Evolutionary conservation across 2,329 filamentous ascomycete species (phyloP).

Genomic region (Neopestalotiopsis sp.): DNA sequence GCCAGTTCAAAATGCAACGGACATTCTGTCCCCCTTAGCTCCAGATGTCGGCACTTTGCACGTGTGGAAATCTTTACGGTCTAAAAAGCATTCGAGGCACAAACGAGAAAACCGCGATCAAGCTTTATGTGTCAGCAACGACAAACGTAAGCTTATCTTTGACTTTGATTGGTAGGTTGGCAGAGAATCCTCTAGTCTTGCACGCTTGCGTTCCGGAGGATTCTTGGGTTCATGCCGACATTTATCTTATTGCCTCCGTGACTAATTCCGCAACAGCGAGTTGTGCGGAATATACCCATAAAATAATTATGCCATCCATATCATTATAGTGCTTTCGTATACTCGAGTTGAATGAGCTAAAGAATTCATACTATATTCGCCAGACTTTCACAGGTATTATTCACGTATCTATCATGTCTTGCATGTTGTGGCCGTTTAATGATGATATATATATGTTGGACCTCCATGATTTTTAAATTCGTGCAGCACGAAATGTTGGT

Average conservation of each 20-base stretch:
- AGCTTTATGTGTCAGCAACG: not conserved
- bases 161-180: not conserved
- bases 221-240: not conserved
- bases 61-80: not conserved
- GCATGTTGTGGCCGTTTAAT: too few relatives aligned
- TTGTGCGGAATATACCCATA: not conserved
- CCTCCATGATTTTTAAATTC: too few relatives aligned
- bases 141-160: not conserved
- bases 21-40: too few relatives aligned
- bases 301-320: not conserved
- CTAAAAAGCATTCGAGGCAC: not conserved
- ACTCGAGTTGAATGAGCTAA: not conserved
- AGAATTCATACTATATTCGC: too few relatives aligned
- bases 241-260: not conserved
- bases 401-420: too few relatives aligned
- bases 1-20: not conserved
- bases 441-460: too few relatives aligned
- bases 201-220: not conserved
- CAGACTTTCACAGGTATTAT: too few relatives aligned
- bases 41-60: not conserved
- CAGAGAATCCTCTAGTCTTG: not conserved
- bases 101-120: not conserved
- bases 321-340: not conserved
- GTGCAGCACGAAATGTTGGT: too few relatives aligned
- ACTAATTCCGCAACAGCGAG: not conserved